Percentiles rank a stretch among this genome's conserved stretches.
Evolutionary conservation across 164 flowering plant genomes (phyloP).

Genomic region (Paratinospora sagittata): DNA sequence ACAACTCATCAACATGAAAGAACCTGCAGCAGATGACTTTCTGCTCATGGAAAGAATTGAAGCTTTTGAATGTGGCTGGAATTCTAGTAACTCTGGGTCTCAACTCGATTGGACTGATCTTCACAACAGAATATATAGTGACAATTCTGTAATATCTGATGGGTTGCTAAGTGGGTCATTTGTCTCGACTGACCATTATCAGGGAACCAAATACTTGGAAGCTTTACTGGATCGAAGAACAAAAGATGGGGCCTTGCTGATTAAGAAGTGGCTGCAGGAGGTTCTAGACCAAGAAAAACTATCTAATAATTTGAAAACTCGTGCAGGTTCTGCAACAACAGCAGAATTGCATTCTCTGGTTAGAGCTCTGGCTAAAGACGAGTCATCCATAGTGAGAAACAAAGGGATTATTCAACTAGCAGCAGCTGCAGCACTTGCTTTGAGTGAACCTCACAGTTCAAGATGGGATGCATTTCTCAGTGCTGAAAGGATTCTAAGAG

Average conservation of each 20-base stretch:
- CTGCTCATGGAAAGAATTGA: constrained; percentile 40
- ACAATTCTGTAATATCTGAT: constrained; percentile 19
- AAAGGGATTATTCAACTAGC: constrained; percentile 88
- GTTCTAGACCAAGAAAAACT: constrained; percentile 54
- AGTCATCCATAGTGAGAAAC: constrained; percentile 59
- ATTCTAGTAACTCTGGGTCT: constrained; percentile 28
- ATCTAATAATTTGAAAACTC: constrained; percentile 40
- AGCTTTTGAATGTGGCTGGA: constrained; percentile 73
- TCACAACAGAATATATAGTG: constrained; percentile 23
- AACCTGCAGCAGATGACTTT: constrained; percentile 23
- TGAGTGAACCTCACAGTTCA: constrained; percentile 56
- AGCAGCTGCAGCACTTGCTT: constrained; percentile 50
- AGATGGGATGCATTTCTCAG: constrained; percentile 84
- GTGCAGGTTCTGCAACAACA: constrained; percentile 54
- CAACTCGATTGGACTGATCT: constrained; percentile 29
- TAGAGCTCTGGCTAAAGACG: constrained; percentile 53
- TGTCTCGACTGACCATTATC: constrained; percentile 61
- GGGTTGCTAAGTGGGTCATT: constrained; percentile 62
- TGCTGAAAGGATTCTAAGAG: constrained; percentile 77
- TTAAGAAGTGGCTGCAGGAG: constrained; percentile 90
- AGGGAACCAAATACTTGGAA: constrained; percentile 71
- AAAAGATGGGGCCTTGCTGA: constrained; percentile 71
- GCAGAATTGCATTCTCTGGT: constrained; percentile 58
- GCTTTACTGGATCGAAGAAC: constrained; percentile 73
- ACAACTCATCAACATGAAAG: constrained; percentile 40